Conservation (phyloP, 106 monocot genomes). For the Cymbidium sinense region DNA sequence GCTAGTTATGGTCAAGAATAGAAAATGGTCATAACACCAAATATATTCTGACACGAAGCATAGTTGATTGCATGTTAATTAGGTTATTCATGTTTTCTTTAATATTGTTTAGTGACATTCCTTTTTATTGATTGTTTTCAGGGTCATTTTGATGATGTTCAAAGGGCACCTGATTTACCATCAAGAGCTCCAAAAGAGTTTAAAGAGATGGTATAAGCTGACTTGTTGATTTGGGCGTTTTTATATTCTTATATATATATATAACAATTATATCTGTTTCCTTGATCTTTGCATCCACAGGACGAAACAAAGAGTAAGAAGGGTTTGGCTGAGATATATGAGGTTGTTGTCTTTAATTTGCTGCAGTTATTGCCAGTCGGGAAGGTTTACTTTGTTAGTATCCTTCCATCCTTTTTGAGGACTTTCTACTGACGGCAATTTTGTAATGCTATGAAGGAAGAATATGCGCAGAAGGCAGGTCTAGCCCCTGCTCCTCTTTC, state of each 20-base stretch:
- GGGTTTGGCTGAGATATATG: conserved; percentile 91
- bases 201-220: conserved; percentile 59
- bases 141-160: conserved; percentile 89
- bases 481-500: conserved; percentile 58
- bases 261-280: neutral
- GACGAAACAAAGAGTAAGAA: conserved; percentile 96
- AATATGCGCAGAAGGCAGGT: conserved; percentile 77
- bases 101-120: neutral
- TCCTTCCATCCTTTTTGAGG: neutral
- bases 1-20: neutral
- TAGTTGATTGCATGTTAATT: neutral
- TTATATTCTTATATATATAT: neutral
- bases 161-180: conserved; percentile 52
- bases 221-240: neutral
- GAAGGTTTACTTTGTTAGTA: neutral
- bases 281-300: conserved; percentile 26
- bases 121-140: conserved; percentile 12
- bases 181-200: conserved; percentile 60
- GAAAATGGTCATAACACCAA: neutral
- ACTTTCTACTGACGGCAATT: neutral
- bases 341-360: conserved; percentile 34
- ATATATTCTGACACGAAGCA: neutral
- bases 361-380: neutral
- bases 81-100: neutral
- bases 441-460: conserved; percentile 51